phyloP scores from a whole-genome alignment of 1,139 yeast genomes.

The Hyphopichia burtonii region DNA sequence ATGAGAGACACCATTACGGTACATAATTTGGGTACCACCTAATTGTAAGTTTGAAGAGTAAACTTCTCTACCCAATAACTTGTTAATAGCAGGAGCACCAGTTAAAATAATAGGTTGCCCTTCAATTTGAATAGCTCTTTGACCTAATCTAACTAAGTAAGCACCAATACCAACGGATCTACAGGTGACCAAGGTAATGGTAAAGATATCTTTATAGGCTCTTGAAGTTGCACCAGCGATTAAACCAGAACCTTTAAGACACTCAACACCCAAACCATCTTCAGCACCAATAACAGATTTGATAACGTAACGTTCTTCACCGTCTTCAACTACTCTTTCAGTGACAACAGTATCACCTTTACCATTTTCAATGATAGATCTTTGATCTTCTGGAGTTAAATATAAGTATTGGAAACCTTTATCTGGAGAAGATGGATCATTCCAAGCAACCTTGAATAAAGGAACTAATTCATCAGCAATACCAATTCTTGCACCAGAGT shows the following conservation, averaged over 20 bases:
- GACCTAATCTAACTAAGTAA: constrained; percentile 94
- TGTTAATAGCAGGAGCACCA: constrained; percentile 98
- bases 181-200: constrained; percentile 94
- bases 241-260: constrained; percentile 95
- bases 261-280: constrained; percentile 97
- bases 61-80: constrained; percentile 93
- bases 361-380: constrained; percentile 57
- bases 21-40: constrained; percentile 99
- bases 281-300: constrained; percentile 88
- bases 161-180: constrained; percentile 99
- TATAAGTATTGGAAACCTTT: constrained; percentile 91
- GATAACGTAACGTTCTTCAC: constrained; percentile 78
- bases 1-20: constrained; percentile 96
- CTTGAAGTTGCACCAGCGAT: constrained; percentile 98
- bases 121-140: constrained; percentile 97
- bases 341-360: constrained; percentile 65
- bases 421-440: constrained; percentile 66
- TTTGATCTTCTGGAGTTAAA: constrained; percentile 67
- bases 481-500: constrained; percentile 98
- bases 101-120: constrained; percentile 98
- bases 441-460: constrained; percentile 90
- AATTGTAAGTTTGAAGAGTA: constrained; percentile 94
- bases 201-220: constrained; percentile 96
- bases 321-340: constrained; percentile 79
- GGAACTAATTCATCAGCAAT: constrained; percentile 95